Percentiles rank a stretch among this genome's conserved stretches.
Evolutionary conservation across 768 basidiomycete genomes (phyloP).

Genomic region (Pleurotus salmoneostramineus): DNA sequence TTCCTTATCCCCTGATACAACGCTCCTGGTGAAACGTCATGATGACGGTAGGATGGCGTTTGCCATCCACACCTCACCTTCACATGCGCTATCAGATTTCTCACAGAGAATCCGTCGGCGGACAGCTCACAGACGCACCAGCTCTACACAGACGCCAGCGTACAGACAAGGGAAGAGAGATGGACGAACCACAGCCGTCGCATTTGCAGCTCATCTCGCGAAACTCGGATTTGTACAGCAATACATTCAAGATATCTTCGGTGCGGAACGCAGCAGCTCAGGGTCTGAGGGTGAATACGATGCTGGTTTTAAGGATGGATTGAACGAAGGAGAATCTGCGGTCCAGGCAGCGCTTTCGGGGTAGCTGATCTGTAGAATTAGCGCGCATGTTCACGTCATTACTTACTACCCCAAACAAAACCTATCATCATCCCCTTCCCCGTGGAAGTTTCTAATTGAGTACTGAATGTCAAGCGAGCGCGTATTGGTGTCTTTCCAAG

Average conservation of each 20-base stretch:
- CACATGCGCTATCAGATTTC: too few species aligned
- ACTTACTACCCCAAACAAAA: neutral
- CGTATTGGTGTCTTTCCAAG: conserved; percentile 67
- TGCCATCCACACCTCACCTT: too few species aligned
- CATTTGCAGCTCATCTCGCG: conserved; percentile 47
- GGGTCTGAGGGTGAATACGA: conserved; percentile 41
- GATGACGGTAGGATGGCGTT: too few species aligned
- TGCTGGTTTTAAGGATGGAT: conserved; percentile 43
- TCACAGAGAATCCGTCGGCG: too few species aligned
- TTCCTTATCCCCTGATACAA: neutral
- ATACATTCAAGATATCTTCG: conserved; percentile 46
- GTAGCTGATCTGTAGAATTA: too few species aligned
- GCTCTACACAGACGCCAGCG: conserved; percentile 5
- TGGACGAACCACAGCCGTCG: conserved; percentile 51
- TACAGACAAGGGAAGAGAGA: conserved; percentile 50
- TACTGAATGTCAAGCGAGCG: conserved; percentile 28
- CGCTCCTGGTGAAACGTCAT: too few species aligned
- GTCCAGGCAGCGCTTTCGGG: neutral
- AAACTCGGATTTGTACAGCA: conserved; percentile 61
- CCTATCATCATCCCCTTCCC: too few species aligned
- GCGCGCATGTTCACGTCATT: neutral
- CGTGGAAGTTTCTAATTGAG: too few species aligned
- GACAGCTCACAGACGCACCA: too few species aligned
- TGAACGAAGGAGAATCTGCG: conserved; percentile 15
- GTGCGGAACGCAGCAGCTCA: conserved; percentile 27